phyloP scores from a whole-genome alignment of 176 grass and related monocot genomes.

The Hordeum vulgare region MorexV3_pseudomolecules_assembly NC_058518.1:291390681-291391180 shows the following conservation, averaged over 20 bases:
- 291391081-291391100: not conserved
- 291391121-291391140: not conserved
- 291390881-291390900: conserved; percentile 32
- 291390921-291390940: conserved; percentile 26
- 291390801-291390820: conserved; percentile 49
- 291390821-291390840: conserved; percentile 73
- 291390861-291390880: conserved; percentile 61
- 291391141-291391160: conserved; percentile 2
- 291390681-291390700: conserved; percentile 34
- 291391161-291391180: not conserved
- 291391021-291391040: conserved; percentile 16
- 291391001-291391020: conserved; percentile 57
- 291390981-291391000: conserved; percentile 21
- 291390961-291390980: conserved; percentile 55
- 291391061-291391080: not conserved
- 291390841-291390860: conserved; percentile 59
- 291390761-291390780: conserved; percentile 9
- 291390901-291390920: conserved; percentile 39
- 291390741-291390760: not conserved
- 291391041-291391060: not conserved
- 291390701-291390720: conserved; percentile 46
- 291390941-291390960: conserved; percentile 67
- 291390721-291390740: conserved; percentile 42
- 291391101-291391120: conserved; percentile 7
- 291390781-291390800: conserved; percentile 52